phyloP scores from a whole-genome alignment of 352 stramenopile genomes.

The Globisporangium recalcitrans region DNA sequence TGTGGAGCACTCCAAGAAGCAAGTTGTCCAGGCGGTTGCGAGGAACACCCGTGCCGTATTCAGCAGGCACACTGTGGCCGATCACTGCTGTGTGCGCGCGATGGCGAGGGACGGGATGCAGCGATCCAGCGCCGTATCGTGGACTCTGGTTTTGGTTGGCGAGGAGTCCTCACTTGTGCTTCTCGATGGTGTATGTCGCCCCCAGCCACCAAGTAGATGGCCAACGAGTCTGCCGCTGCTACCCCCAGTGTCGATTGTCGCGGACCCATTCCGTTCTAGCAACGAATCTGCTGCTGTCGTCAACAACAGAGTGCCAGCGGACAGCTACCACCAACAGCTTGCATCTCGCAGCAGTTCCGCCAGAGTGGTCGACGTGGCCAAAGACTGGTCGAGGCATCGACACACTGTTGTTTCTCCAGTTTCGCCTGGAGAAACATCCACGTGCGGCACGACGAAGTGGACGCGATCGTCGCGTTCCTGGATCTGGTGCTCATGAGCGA shows the following conservation, averaged over 20 bases:
- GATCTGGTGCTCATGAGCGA: slow-evolving; percentile 41
- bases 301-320: too few species aligned
- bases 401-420: slow-evolving; percentile 4
- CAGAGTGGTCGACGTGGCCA: slow-evolving; percentile 2
- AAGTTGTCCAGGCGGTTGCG: too few species aligned
- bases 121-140: not conserved
- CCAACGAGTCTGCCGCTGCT: not conserved
- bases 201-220: not conserved
- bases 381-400: not conserved
- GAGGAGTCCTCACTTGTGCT: not conserved
- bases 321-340: not conserved
- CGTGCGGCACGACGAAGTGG: not conserved
- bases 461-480: slow-evolving; percentile 25
- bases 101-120: slow-evolving; percentile 6
- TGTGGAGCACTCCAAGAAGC: too few species aligned
- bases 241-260: not conserved
- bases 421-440: not conserved
- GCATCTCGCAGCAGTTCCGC: not conserved
- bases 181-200: not conserved
- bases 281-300: not conserved
- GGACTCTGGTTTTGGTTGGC: not conserved
- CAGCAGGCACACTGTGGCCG: slow-evolving; percentile 12
- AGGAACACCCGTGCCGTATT: slow-evolving; percentile 16
- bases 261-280: not conserved
- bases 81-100: slow-evolving; percentile 8